Percentiles rank a stretch among this genome's conserved stretches.
Conservation (phyloP, 2,329 filamentous ascomycete species). For the Ciborinia camelliae region DNA sequence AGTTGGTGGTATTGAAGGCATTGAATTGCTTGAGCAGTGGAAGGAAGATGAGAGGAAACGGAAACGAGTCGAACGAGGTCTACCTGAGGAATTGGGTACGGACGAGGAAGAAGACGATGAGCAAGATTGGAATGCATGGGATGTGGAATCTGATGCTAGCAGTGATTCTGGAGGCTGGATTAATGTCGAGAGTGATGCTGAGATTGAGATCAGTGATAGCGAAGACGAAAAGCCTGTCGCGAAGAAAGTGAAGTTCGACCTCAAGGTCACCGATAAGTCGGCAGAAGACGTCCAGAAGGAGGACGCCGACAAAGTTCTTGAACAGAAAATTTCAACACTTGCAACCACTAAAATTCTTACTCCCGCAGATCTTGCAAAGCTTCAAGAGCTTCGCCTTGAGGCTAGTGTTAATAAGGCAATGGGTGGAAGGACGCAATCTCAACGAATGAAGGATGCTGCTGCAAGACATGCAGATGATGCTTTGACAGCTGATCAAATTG, state of each 20-base stretch:
- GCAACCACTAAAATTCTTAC: conserved; percentile 94
- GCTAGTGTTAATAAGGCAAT: conserved; percentile 66
- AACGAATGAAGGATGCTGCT: conserved; percentile 41
- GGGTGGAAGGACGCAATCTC: conserved; percentile 45
- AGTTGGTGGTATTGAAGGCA: conserved; percentile 78
- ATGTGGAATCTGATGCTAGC: conserved; percentile 48
- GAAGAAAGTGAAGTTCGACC: conserved; percentile 59
- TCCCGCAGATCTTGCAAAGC: conserved; percentile 91
- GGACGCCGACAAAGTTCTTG: conserved; percentile 38
- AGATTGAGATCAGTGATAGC: conserved; percentile 70
- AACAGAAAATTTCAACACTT: conserved; percentile 61
- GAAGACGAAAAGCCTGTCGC: conserved; percentile 69
- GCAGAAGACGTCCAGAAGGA: conserved; percentile 44
- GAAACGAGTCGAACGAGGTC: conserved; percentile 65
- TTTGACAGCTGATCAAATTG: conserved; percentile 86
- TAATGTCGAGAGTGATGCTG: conserved; percentile 77
- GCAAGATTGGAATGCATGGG: conserved; percentile 35
- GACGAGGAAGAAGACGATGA: conserved; percentile 52
- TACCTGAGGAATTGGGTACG: conserved; percentile 58
- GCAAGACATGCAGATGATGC: conserved; percentile 78
- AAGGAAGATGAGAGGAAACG: conserved; percentile 83
- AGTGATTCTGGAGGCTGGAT: conserved; percentile 87
- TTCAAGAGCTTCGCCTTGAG: conserved; percentile 78
- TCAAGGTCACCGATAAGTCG: conserved; percentile 36
- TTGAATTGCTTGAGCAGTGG: conserved; percentile 88